phyloP scores from a whole-genome alignment of 805 yeast species.

The Candida tallmaniae region DNA sequence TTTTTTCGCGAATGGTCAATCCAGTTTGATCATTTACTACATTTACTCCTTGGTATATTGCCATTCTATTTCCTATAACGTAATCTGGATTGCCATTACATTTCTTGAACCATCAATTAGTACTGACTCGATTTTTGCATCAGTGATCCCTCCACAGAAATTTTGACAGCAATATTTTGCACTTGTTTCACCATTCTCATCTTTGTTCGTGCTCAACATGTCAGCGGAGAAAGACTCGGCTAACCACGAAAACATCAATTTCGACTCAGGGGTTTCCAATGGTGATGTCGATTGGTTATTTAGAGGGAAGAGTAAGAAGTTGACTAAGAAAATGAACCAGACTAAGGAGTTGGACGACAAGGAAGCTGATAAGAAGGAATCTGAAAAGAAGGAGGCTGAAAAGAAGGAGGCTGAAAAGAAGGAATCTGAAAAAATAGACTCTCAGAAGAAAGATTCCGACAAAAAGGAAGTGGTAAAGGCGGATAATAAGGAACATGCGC shows the following conservation, averaged over 20 bases:
- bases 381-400: constrained; percentile 2
- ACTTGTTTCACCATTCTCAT: no score
- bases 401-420: background rate
- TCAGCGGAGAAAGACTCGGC: constrained; percentile 3
- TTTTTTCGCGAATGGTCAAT: no score
- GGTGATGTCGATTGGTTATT: constrained; percentile 85
- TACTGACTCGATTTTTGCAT: no score
- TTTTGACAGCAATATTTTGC: no score
- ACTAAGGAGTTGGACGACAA: constrained; percentile 8
- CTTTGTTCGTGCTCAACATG: no score
- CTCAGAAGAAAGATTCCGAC: background rate
- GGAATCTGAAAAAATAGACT: background rate
- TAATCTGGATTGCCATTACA: no score
- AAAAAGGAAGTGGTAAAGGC: background rate
- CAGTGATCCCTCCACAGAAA: no score
- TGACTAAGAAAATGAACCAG: constrained; percentile 39
- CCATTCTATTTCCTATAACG: no score
- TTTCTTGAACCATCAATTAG: no score
- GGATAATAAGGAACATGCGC: background rate
- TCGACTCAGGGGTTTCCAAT: constrained; percentile 54
- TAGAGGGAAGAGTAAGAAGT: constrained; percentile 65
- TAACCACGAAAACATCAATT: constrained; percentile 5
- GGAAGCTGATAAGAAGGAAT: constrained; percentile 15
- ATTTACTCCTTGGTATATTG: no score
- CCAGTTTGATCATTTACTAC: no score